phyloP scores from a whole-genome alignment of 2,329 filamentous ascomycete genomes.

The Diplodia sapinea region DNA sequence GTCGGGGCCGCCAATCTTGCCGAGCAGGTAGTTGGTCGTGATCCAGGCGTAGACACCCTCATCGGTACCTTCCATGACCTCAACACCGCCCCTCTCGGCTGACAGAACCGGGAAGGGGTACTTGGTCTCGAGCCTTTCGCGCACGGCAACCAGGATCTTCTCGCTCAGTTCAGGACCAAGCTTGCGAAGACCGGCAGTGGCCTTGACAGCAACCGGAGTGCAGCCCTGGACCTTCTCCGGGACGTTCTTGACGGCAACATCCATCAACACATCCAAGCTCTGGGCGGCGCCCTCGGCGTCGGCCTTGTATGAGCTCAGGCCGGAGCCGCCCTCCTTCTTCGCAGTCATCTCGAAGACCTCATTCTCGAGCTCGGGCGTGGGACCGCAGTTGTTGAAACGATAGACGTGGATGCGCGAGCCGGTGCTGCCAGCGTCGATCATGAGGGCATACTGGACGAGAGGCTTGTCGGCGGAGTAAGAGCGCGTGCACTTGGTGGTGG shows the following conservation, averaged over 20 bases:
- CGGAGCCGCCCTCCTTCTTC: slow-evolving; percentile 77
- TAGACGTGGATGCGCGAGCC: slow-evolving; percentile 98
- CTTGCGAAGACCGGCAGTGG: slow-evolving; percentile 89
- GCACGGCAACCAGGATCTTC: slow-evolving; percentile 84
- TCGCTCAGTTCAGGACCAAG: slow-evolving; percentile 80
- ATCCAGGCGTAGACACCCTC: slow-evolving; percentile 99
- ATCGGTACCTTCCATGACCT: slow-evolving; percentile 96
- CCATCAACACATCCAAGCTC: slow-evolving; percentile 86
- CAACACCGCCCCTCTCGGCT: slow-evolving; percentile 81
- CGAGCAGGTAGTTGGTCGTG: slow-evolving; percentile 96
- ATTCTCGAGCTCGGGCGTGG: slow-evolving; percentile 90
- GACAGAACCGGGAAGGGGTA: slow-evolving; percentile 96
- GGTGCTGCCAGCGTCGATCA: slow-evolving; percentile 98
- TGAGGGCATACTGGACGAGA: slow-evolving; percentile 94
- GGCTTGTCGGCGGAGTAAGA: slow-evolving; percentile 88
- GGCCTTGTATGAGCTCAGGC: slow-evolving; percentile 82
- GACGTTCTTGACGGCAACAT: slow-evolving; percentile 81
- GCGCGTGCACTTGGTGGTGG: slow-evolving; percentile 77
- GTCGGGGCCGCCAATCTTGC: slow-evolving; percentile 94
- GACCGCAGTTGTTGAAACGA: slow-evolving; percentile 97
- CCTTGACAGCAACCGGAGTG: slow-evolving; percentile 95
- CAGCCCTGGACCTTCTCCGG: slow-evolving; percentile 90
- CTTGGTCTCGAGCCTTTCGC: slow-evolving; percentile 79
- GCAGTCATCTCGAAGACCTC: slow-evolving; percentile 95
- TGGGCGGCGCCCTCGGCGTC: slow-evolving; percentile 87